Evolutionary conservation across 1,284 basidiomycete species (phyloP).

Genomic region (Pseudozyma sp.): DNA sequence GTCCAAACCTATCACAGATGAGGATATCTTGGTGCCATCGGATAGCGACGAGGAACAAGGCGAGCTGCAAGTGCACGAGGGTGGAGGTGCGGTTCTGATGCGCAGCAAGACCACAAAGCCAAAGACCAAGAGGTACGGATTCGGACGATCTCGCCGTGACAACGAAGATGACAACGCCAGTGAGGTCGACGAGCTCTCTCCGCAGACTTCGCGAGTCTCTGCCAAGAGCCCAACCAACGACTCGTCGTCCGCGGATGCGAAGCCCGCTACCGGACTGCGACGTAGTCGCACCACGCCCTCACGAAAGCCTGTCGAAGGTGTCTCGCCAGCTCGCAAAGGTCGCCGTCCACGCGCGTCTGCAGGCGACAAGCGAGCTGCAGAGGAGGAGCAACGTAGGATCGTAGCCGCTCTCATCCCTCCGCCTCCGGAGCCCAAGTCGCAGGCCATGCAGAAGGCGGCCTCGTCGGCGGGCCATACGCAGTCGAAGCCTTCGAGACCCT

Average conservation of each 20-base stretch:
- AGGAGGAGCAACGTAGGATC: conserved; percentile 42
- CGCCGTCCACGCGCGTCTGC: conserved; percentile 46
- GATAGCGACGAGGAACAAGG: conserved; percentile 68
- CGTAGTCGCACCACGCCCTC: conserved; percentile 48
- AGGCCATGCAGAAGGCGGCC: conserved; percentile 37
- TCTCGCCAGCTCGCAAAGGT: conserved; percentile 29
- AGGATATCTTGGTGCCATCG: conserved; percentile 54
- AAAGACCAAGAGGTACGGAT: conserved; percentile 24
- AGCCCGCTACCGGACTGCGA: conserved; percentile 37
- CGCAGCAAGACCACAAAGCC: conserved; percentile 50
- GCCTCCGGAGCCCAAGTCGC: conserved; percentile 35
- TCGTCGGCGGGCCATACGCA: conserved; percentile 30
- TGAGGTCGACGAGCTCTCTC: conserved; percentile 26
- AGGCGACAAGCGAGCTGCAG: conserved; percentile 39
- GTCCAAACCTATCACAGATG: conserved; percentile 38
- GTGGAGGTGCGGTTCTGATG: conserved; percentile 61
- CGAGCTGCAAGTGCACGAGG: conserved; percentile 61
- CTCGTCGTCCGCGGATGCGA: conserved; percentile 5
- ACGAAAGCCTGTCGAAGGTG: conserved; percentile 37
- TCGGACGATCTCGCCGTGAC: conserved; percentile 20
- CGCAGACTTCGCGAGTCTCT: conserved; percentile 19
- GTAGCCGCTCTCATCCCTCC: conserved; percentile 46
- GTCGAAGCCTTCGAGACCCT: conserved; percentile 15
- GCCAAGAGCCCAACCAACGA: conserved; percentile 22
- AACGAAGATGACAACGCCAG: conserved; percentile 21